A percentile compares a stretch with the other conserved stretches of the same genome.
Conservation (phyloP, 208 protist genomes). For the Acanthamoeba culbertsoni region DNA sequence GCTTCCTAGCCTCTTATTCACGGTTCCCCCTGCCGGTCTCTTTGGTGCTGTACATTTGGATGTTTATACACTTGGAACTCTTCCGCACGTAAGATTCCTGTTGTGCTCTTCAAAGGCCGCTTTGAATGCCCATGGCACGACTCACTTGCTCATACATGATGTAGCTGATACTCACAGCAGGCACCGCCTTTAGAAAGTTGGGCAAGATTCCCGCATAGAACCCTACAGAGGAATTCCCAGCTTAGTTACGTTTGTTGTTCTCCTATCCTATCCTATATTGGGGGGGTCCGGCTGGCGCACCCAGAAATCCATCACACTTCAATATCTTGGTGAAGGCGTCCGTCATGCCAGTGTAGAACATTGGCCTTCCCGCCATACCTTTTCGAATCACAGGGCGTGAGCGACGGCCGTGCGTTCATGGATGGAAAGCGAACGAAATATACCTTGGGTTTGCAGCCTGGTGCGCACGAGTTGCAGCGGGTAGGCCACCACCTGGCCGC, state of each 20-base stretch:
- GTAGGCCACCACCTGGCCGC: conserved; percentile 53
- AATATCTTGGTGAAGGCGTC: conserved; percentile 43
- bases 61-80: neutral
- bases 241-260: neutral
- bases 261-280: no score
- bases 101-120: neutral
- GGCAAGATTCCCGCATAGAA: conserved; percentile 42
- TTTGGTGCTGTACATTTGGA: no score
- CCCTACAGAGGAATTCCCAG: neutral
- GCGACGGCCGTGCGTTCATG: neutral
- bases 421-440: neutral
- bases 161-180: conserved; percentile 64
- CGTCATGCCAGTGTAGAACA: conserved; percentile 44
- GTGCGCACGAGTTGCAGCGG: conserved; percentile 54
- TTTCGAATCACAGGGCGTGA: neutral
- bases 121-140: neutral
- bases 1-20: no score
- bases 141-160: conserved; percentile 53
- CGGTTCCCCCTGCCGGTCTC: no score
- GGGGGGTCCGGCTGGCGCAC: neutral
- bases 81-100: neutral
- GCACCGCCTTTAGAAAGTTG: conserved; percentile 61
- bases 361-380: conserved; percentile 32
- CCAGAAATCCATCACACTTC: conserved; percentile 41
- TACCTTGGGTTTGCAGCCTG: conserved; percentile 14